Conservation (phyloP, 192 early-diverging fungal genomes). For the Spizellomyces sp. region DNA sequence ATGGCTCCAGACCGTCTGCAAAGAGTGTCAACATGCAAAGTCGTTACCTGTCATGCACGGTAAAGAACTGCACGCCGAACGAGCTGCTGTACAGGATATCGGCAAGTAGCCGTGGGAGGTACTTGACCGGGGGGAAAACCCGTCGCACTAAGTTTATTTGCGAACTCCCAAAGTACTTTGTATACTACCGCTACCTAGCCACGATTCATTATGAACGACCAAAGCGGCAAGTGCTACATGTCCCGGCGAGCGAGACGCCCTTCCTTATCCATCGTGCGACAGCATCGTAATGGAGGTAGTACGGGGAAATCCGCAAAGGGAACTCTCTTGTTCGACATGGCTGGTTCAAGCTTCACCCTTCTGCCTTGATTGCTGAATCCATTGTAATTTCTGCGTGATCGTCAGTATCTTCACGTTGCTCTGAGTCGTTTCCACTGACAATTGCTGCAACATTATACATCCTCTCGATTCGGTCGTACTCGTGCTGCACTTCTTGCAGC, state of each 20-base stretch:
- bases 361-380: not conserved
- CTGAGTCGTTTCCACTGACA: not conserved
- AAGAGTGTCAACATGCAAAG: not conserved
- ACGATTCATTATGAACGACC: not conserved
- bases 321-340: not conserved
- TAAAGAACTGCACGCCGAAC: not conserved
- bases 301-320: not conserved
- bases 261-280: too few relatives aligned
- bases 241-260: too few relatives aligned
- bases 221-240: not conserved
- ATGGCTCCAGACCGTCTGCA: slow-evolving; percentile 9
- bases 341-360: not conserved
- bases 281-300: too few relatives aligned
- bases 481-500: slow-evolving; percentile 39
- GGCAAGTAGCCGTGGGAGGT: too few relatives aligned
- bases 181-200: too few relatives aligned
- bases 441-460: slow-evolving; percentile 39
- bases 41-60: not conserved
- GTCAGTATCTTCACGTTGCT: not conserved
- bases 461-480: slow-evolving; percentile 43
- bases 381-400: not conserved
- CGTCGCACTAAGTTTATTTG: too few relatives aligned
- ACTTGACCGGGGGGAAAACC: too few relatives aligned
- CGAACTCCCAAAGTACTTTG: too few relatives aligned
- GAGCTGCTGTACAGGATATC: not conserved